phyloP scores from a whole-genome alignment of 306 rosid species.

The Acacia crassicarpa region DNA sequence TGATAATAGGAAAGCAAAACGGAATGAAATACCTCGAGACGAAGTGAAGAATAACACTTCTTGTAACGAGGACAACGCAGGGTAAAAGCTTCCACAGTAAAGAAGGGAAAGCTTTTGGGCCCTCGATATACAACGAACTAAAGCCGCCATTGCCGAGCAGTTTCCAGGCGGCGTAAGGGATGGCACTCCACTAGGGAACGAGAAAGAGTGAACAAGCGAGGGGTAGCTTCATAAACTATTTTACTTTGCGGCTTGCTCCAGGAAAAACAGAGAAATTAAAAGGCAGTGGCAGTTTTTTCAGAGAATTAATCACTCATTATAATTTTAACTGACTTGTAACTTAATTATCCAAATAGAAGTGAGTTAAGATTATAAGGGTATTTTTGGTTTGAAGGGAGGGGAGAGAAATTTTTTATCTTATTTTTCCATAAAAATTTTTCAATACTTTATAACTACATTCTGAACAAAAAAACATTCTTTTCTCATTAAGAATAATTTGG shows the following conservation, averaged over 20 bases:
- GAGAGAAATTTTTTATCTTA: too few species aligned
- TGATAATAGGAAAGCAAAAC: neutral
- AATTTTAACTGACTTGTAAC: too few species aligned
- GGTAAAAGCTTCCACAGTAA: neutral
- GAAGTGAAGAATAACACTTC: conserved; percentile 1
- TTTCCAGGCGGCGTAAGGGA: neutral
- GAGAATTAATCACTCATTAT: too few species aligned
- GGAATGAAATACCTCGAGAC: conserved; percentile 31
- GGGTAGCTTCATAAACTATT: neutral
- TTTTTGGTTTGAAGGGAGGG: too few species aligned
- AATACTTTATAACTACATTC: too few species aligned
- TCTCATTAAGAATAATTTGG: too few species aligned
- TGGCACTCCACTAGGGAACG: neutral
- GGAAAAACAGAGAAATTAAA: neutral
- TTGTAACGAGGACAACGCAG: conserved; percentile 5
- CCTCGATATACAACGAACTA: neutral
- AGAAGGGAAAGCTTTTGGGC: neutral
- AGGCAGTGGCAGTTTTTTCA: too few species aligned
- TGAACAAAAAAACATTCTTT: too few species aligned
- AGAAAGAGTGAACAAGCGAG: neutral
- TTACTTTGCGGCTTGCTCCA: neutral
- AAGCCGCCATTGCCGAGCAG: conserved; percentile 10
- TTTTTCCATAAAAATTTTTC: too few species aligned
- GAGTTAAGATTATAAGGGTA: too few species aligned
- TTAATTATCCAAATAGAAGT: too few species aligned